Percentiles rank a stretch among this genome's conserved stretches.
Conservation (phyloP, 441 rosid species). For the Euphorbia schlechtendalii region DNA sequence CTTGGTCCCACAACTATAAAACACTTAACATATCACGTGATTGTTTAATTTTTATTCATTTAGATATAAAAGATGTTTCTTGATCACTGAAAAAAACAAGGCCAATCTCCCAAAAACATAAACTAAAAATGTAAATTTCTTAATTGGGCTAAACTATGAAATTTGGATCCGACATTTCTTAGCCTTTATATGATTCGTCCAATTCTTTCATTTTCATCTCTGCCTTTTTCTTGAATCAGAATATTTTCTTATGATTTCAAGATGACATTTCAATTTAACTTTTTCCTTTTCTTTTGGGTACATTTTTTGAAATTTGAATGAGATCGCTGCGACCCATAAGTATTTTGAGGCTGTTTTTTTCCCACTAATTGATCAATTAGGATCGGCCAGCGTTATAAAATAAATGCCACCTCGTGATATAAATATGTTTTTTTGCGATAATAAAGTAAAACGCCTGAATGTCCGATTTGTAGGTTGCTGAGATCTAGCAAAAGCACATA, state of each 20-base stretch:
- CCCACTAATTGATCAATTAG: no score
- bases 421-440: no score
- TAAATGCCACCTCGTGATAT: no score
- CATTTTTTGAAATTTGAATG: background rate
- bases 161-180: constrained; percentile 2
- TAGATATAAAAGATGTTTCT: background rate
- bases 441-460: no score
- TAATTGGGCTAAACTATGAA: constrained; percentile 7
- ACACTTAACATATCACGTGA: background rate
- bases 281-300: background rate
- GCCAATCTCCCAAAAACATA: background rate
- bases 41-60: background rate
- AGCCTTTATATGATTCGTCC: background rate
- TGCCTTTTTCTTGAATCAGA: background rate
- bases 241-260: background rate
- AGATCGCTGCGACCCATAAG: no score
- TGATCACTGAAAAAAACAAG: background rate
- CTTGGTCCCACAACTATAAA: constrained; percentile 7
- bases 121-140: background rate
- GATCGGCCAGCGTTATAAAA: no score
- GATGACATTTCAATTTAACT: background rate
- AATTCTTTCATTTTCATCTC: constrained; percentile 1
- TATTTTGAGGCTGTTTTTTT: no score
- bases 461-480: no score
- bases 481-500: no score